Percentiles rank a stretch among this genome's conserved stretches.
Evolutionary conservation across 2,329 filamentous ascomycete genomes (phyloP).

Genomic region (Pezicula carpinea): DNA sequence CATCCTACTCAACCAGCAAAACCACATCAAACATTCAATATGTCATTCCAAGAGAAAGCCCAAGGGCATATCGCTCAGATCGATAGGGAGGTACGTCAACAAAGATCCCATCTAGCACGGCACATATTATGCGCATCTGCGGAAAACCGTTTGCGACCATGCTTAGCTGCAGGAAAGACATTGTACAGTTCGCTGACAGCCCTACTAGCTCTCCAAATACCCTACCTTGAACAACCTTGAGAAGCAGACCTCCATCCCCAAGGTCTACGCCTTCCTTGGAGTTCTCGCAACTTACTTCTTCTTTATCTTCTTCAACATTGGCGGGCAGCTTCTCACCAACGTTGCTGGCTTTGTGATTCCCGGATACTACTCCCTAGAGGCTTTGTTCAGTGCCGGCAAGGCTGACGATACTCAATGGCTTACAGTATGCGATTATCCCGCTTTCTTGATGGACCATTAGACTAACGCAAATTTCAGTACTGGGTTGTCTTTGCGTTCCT

Average conservation of each 20-base stretch:
- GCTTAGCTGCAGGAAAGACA: background rate
- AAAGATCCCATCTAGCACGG: background rate
- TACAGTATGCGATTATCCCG: conserved; percentile 48
- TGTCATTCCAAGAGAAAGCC: conserved; percentile 74
- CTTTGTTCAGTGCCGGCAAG: conserved; percentile 68
- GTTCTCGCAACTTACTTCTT: conserved; percentile 79
- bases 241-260: conserved; percentile 77
- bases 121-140: background rate
- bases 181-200: conserved; percentile 4
- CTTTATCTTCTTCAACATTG: conserved; percentile 89
- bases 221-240: conserved; percentile 79
- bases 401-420: conserved; percentile 79
- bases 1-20: conserved; percentile 10
- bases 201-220: conserved; percentile 73
- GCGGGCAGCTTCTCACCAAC: conserved; percentile 83
- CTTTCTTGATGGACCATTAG: background rate
- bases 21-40: conserved; percentile 35
- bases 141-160: background rate
- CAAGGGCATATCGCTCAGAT: conserved; percentile 74
- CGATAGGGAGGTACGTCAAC: conserved; percentile 69
- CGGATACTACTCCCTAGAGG: conserved; percentile 77
- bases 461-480: conserved; percentile 50
- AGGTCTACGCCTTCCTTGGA: conserved; percentile 79
- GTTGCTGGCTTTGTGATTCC: conserved; percentile 78
- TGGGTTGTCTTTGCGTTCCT: conserved; percentile 84